Base-by-base conservation (phyloP, 805 yeast genomes). In the Candida golubevii region DNA sequence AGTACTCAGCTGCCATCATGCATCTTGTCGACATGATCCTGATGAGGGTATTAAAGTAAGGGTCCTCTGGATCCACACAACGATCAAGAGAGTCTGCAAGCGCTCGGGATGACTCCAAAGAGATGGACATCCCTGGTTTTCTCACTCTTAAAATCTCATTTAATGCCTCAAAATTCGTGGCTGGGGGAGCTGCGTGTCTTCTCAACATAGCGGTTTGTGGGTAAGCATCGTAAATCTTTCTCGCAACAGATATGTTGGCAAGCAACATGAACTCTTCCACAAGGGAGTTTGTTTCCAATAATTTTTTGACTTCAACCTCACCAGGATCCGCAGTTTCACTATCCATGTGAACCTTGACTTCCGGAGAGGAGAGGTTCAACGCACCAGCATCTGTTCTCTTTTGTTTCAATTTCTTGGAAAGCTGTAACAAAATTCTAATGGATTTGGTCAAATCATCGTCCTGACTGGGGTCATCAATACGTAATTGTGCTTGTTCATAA, bases 1-100 rank as follows among this genome's bases (percentile, higher is more conserved):
- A 93, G 61, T 93, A 93, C 62, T 91, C 97, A 1, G 99, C 99
- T 1, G 99, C 96, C 85, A 89, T 88, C 99, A 93, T 93, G 67
- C 98, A 91, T 58, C 99, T 78, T 0, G 99, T 93, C 7, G 97
- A 93, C 96, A 93, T 85, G 53, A 93, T 93, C 65, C 99, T 82
- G 7, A 91, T 74, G 56, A 93, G 74, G 0, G 97, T 93, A 66
- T 93, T 93, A 77, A 93, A 88, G 60, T 88, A 93, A 7, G 90
- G 84, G 63, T 93, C 98, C 0, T 78, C 60, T 23, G 82, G 78
- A 63, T 91, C 98, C 30, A 70, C 79, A 66, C 97, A 88, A 46
- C 87, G 75, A 61, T 93, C 99, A 41, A 93, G 72, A 14, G 97
- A 89, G 58, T 90, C 96, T 1, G 99, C 98, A 36, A 93, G 75